Evolutionary conservation across 495 filamentous ascomycete species (phyloP), one percentile per base, ranked within the genome.

Genomic region (Hypoxylon lienhwacheense): DNA sequence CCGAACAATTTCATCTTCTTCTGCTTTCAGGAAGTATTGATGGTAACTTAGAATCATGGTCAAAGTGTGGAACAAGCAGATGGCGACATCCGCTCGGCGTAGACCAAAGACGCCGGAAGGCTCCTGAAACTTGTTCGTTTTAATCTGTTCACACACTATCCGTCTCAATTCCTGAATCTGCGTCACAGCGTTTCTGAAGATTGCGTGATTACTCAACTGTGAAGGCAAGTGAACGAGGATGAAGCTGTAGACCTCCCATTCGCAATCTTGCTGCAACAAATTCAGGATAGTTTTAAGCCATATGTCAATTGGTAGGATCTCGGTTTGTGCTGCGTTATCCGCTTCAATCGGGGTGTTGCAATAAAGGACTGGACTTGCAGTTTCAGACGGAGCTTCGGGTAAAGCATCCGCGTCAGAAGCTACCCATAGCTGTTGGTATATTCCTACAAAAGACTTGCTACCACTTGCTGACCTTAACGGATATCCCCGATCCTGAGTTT

Each of bases 211-310:
- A 62, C 85, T 85, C 25, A 99, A 78, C 63, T 97, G 92, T 17
- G 86, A 85, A 8, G 88, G 85, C n/a, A 96, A 72, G 66, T 96
- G 88, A 8, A 88, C 86, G 8, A 97, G 77, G 21, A 93, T 80
- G 66, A 90, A 96, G 70, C 88, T 91, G 76, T 95, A 96, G 1
- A 96, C 73, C 68, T 97, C 91, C 95, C 95, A 99, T 42, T 96
- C 87, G 21, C 81, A 81, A 36, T 86, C 87, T 31, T 87, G 75
- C 57, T 89, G 84, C 22, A 99, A 72, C 14, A 95, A 71, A 2
- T 78, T 79, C 28, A 91, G 81, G 28, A 95, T 70, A 6, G 81
- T 73, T 41, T 93, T 86, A 11, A 96, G 75, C 87, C 90, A 96
- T 37, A 84, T 69, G 11, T 78, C 78, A 19, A 90, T 80, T 46